These are phyloP conservation scores for Plantago ovata DNA, from an alignment of 257 asterid genomes.

Conservation along the genomic window DNA sequence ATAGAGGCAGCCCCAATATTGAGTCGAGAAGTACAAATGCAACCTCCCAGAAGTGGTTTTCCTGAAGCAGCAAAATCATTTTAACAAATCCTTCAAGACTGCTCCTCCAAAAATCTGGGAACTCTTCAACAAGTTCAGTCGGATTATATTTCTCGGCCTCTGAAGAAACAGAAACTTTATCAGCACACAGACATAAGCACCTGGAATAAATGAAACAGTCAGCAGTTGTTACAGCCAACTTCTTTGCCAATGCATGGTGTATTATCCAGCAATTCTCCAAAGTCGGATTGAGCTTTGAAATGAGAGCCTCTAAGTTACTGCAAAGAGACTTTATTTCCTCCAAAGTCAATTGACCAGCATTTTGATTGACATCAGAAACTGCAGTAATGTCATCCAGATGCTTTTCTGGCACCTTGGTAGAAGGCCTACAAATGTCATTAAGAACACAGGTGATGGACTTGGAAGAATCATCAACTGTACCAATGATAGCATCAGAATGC, in stretches of 20 bases:
- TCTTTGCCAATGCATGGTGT: constrained; percentile 65
- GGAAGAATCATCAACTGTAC: constrained; percentile 36
- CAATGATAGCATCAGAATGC: constrained; percentile 38
- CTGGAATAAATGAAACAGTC: constrained; percentile 75
- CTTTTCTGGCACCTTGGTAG: constrained; percentile 32
- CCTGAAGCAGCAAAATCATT: constrained; percentile 58
- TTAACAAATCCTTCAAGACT: constrained; percentile 65
- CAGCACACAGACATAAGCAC: constrained; percentile 42
- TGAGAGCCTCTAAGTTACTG: constrained; percentile 46
- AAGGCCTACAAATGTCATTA: constrained; percentile 41
- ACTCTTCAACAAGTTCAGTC: constrained; percentile 28
- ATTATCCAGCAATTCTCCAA: constrained; percentile 72
- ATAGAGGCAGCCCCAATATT: constrained; percentile 58
- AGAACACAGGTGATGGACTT: constrained; percentile 53
- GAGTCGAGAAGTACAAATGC: constrained; percentile 69
- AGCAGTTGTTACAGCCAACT: constrained; percentile 54
- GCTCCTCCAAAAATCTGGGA: constrained; percentile 42
- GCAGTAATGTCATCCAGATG: constrained; percentile 29
- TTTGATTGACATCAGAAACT: constrained; percentile 34
- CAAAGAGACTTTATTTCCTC: constrained; percentile 50
- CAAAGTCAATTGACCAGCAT: constrained; percentile 33
- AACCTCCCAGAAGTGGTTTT: constrained; percentile 77
- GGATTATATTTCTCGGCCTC: constrained; percentile 33
- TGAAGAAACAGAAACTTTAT: constrained; percentile 29
- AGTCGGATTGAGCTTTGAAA: constrained; percentile 57